Conservation (phyloP, 129 eudicot genomes). For the Arctium lappa region DNA sequence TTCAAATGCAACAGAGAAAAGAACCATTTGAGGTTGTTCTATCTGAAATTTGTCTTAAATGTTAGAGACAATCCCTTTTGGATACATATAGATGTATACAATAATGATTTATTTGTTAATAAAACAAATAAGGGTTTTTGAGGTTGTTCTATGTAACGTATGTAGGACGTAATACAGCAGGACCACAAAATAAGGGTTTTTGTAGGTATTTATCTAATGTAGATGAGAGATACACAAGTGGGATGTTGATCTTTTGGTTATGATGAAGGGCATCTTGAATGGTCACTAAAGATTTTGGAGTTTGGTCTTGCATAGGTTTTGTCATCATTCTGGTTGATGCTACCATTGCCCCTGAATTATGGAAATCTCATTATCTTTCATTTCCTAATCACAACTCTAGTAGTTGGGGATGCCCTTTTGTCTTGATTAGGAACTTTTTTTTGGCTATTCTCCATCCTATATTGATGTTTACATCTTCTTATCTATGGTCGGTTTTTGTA, state of each 20-base stretch:
- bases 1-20: not conserved
- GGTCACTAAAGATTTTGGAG: constrained; percentile 3
- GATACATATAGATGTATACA: not conserved
- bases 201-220: constrained; percentile 4
- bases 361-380: constrained; percentile 26
- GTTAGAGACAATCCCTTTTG: not conserved
- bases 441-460: not conserved
- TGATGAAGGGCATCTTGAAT: constrained; percentile 20
- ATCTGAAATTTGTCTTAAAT: not conserved
- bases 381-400: not conserved
- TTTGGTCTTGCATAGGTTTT: constrained; percentile 27
- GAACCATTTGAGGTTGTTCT: not conserved
- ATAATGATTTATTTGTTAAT: not conserved
- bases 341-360: constrained; percentile 27
- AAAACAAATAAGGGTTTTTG: too few species aligned
- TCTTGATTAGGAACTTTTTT: not conserved
- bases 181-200: constrained; percentile 11
- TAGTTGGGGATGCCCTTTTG: constrained; percentile 4
- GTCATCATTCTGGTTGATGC: constrained; percentile 26
- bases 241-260: constrained; percentile 27
- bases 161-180: constrained; percentile 7
- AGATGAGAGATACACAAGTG: constrained; percentile 23
- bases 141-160: constrained; percentile 2
- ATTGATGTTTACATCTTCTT: not conserved
- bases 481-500: not conserved